These are phyloP conservation scores for Xylaria longipes DNA, from an alignment of 495 filamentous ascomycete species.

Conservation along the genomic window DNA sequence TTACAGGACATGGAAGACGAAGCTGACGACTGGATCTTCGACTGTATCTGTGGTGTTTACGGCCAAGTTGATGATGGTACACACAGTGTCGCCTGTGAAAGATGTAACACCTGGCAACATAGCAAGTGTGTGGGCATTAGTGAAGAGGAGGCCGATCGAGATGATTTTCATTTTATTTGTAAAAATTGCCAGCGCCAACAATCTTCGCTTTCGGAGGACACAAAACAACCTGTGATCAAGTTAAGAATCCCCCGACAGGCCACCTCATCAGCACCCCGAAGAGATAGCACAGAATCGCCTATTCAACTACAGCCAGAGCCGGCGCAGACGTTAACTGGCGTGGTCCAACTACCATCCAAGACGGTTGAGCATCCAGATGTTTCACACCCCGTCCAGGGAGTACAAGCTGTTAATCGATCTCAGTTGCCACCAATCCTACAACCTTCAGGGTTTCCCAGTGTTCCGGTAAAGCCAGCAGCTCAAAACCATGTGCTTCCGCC, in stretches of 20 bases:
- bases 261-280: conserved; percentile 47
- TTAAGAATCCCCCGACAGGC: conserved; percentile 72
- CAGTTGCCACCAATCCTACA: conserved; percentile 24
- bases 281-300: conserved; percentile 28
- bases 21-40: conserved; percentile 92
- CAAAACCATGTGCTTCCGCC: conserved; percentile 31
- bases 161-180: conserved; percentile 91
- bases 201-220: conserved; percentile 53
- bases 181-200: conserved; percentile 73
- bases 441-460: conserved; percentile 12
- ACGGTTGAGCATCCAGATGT: background rate
- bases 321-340: conserved; percentile 21
- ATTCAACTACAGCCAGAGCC: conserved; percentile 25
- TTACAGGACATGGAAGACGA: conserved; percentile 72
- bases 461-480: conserved; percentile 36
- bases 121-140: conserved; percentile 85
- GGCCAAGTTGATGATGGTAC: conserved; percentile 93
- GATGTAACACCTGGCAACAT: conserved; percentile 96
- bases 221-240: conserved; percentile 64
- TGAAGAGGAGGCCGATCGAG: conserved; percentile 76
- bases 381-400: background rate
- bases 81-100: conserved; percentile 93
- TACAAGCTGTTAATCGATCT: conserved; percentile 23
- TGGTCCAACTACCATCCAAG: conserved; percentile 10
- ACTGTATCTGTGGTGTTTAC: conserved; percentile 88